A percentile compares a stretch with the other conserved stretches of the same genome.
phyloP scores from a whole-genome alignment of 2,329 filamentous ascomycete species.

The Ilyonectria robusta region DNA sequence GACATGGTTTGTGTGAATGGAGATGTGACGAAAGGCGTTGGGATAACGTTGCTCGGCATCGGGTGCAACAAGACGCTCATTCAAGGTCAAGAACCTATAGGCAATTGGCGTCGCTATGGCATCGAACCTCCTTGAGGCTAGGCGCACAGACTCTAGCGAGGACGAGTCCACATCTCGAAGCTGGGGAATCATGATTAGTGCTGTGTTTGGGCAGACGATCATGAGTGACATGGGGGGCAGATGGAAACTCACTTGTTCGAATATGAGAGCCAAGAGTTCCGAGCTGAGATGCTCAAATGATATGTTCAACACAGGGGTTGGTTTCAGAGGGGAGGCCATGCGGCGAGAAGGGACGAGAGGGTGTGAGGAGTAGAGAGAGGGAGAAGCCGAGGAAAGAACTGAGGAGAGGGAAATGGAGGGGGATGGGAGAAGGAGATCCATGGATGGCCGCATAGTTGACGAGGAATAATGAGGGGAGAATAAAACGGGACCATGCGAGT shows the following conservation, averaged over 20 bases:
- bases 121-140: conserved; percentile 57
- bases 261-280: conserved; percentile 59
- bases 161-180: conserved; percentile 55
- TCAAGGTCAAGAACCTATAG: conserved; percentile 58
- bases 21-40: conserved; percentile 53
- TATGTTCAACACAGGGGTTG: conserved; percentile 20
- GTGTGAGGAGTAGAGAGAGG: conserved; percentile 26
- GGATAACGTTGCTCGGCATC: conserved; percentile 53
- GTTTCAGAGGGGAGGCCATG: conserved; percentile 40
- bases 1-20: conserved; percentile 57
- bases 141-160: conserved; percentile 54
- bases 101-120: conserved; percentile 59
- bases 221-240: background rate
- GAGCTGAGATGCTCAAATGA: conserved; percentile 55
- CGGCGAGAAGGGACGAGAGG: conserved; percentile 31
- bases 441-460: conserved; percentile 43
- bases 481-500: conserved; percentile 18
- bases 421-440: conserved; percentile 38
- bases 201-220: background rate
- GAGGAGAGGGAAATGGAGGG: conserved; percentile 39
- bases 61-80: conserved; percentile 53
- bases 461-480: conserved; percentile 10
- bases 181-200: conserved; percentile 48
- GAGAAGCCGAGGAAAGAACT: conserved; percentile 30
- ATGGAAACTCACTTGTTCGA: conserved; percentile 55